Base-by-base conservation (phyloP, 129 eudicot genomes). In the Lactuca sativa region DNA sequence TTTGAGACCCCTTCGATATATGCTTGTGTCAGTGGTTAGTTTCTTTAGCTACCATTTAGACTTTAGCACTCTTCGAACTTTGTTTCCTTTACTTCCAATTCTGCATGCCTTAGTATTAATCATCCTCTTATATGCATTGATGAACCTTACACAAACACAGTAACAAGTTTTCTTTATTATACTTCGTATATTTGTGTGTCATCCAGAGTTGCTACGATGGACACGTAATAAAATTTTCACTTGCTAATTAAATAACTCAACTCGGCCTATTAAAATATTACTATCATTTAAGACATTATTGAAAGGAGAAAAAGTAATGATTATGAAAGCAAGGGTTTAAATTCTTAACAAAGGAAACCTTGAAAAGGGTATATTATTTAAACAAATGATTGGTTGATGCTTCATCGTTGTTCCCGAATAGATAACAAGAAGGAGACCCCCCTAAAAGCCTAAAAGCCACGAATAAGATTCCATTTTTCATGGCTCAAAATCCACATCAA, bases 401-500 rank as follows among this genome's bases (percentile, higher is more conserved):
- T 48, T 59, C 77, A 60, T 48, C 73, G 66, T 57, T 47, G 53
- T 67, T 59, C 60, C 40, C 62, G 34, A 53, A 34, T 3, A 53
- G 64, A 73, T 63, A 36, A 51, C 36, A 54, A 13, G 62, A 58
- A 32, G 49, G 4, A 47, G 52, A 47, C 52, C 48, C 52, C 48
- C 64, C 38, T 61, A 63, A 36, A 62, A 54, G 25, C 9, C 13
- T 62, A 18, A 62, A 57, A 60, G 57, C 57, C 44, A 56, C 71
- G 84, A 80, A 80, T 70, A 17, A 64, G 78, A 80, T 80, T 64
- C 84, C 72, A 38, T 16, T 75, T 75, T 66, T 66, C 60, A 57
- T 70, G 84, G 81, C 78, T 65, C 69, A 54, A 33, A 67, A 67
- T 33, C 33, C 47, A 53, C 48, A 52, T 67, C 71, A 71, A 30